Percentiles rank a stretch among this genome's conserved stretches.
These are phyloP conservation scores for Grosmannia huntii DNA, from an alignment of 2,329 filamentous ascomycete genomes.

Conservation along the genomic window DNA sequence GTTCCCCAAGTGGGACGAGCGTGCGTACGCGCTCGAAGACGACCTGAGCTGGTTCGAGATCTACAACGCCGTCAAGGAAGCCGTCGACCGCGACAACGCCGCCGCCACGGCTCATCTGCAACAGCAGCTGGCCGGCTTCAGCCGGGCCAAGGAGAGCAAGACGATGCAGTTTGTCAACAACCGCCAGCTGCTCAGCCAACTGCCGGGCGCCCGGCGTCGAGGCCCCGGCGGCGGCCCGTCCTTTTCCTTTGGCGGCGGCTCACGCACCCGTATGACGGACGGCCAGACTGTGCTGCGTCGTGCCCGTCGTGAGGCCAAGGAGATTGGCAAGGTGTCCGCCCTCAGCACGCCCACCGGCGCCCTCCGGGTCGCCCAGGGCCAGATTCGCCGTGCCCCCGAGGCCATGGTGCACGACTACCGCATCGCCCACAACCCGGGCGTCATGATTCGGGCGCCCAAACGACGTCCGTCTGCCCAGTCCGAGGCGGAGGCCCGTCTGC, in stretches of 20 bases:
- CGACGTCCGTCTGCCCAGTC: constrained; percentile 1
- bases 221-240: constrained; percentile 12
- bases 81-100: constrained; percentile 40
- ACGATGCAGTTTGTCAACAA: constrained; percentile 43
- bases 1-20: constrained; percentile 52
- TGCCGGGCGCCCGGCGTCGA: constrained; percentile 17
- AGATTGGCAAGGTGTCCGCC: constrained; percentile 35
- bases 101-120: constrained; percentile 46
- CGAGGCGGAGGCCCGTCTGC: constrained; percentile 24
- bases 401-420: constrained; percentile 41
- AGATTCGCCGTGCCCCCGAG: constrained; percentile 35
- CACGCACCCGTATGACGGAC: constrained; percentile 37
- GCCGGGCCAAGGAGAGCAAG: constrained; percentile 43
- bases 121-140: constrained; percentile 42
- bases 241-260: constrained; percentile 32
- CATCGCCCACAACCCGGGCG: constrained; percentile 20
- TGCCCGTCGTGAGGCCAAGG: constrained; percentile 41
- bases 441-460: constrained; percentile 13
- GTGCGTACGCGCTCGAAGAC: constrained; percentile 52
- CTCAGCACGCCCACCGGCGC: constrained; percentile 27
- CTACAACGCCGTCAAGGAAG: constrained; percentile 50
- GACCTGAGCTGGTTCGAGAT: constrained; percentile 64
- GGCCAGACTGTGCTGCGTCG: constrained; percentile 42
- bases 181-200: constrained; percentile 17
- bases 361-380: constrained; percentile 20